These are phyloP conservation scores for Colletotrichum sp. DNA, from an alignment of 2,329 filamentous ascomycete genomes.

Conservation along the genomic window DNA sequence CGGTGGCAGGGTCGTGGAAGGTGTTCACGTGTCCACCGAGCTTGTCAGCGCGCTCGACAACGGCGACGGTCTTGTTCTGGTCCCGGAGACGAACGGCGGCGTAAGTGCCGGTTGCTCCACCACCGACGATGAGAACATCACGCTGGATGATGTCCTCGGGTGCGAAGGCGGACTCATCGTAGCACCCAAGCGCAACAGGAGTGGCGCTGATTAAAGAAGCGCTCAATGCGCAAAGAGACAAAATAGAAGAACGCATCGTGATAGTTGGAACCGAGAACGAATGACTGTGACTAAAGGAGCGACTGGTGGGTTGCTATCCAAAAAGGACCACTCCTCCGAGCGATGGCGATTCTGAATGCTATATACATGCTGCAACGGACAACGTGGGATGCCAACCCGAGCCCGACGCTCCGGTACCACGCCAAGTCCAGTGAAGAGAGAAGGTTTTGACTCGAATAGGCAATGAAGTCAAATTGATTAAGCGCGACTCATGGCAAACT, in stretches of 20 bases:
- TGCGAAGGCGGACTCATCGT: slow-evolving; percentile 12
- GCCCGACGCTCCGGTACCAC: background rate
- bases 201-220: slow-evolving; percentile 1
- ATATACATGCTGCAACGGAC: slow-evolving; percentile 6
- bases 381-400: background rate
- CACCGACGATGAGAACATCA: slow-evolving; percentile 59
- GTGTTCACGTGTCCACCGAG: slow-evolving; percentile 54
- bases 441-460: background rate
- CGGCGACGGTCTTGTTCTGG: slow-evolving; percentile 49
- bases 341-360: background rate
- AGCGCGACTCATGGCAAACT: background rate
- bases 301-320: background rate
- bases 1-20: slow-evolving; percentile 44
- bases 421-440: background rate
- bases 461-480: slow-evolving; percentile 19
- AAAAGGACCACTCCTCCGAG: rapidly evolving
- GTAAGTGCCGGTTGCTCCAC: slow-evolving; percentile 57
- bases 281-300: background rate
- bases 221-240: slow-evolving; percentile 8
- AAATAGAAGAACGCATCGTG: background rate
- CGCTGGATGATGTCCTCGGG: slow-evolving; percentile 18
- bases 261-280: background rate
- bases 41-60: slow-evolving; percentile 43
- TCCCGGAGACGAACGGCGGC: slow-evolving; percentile 54
- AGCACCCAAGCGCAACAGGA: background rate